A percentile compares a stretch with the other conserved stretches of the same genome.
phyloP scores from a whole-genome alignment of 2,329 filamentous ascomycete genomes.

The Metarhizium rileyi region DNA sequence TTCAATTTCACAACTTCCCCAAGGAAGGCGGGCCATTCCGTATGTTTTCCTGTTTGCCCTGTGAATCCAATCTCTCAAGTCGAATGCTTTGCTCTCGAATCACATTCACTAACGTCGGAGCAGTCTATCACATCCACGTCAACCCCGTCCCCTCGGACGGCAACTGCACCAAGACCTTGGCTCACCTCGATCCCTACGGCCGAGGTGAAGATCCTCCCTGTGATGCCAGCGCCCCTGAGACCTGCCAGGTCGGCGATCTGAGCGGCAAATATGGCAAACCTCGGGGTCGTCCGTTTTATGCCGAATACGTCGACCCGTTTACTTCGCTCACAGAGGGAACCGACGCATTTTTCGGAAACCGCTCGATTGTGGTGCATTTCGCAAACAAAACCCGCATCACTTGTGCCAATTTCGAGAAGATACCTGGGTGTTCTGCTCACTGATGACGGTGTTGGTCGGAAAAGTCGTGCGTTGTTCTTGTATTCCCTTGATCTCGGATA shows the following conservation, averaged over 20 bases:
- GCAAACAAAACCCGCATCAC: slow-evolving; percentile 53
- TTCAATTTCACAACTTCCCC: slow-evolving; percentile 50
- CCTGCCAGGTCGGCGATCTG: slow-evolving; percentile 69
- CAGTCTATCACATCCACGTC: slow-evolving; percentile 66
- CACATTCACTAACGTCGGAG: neutral
- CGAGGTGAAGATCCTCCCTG: slow-evolving; percentile 55
- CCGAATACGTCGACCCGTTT: slow-evolving; percentile 46
- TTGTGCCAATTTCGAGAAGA: slow-evolving; percentile 49
- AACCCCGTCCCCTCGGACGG: slow-evolving; percentile 52
- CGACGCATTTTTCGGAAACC: slow-evolving; percentile 53
- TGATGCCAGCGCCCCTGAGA: slow-evolving; percentile 43
- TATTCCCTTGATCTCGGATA: neutral
- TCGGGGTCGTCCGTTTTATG: slow-evolving; percentile 36
- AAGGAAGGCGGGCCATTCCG: slow-evolving; percentile 48
- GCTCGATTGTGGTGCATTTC: slow-evolving; percentile 55
- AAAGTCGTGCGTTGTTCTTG: no score
- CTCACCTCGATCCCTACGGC: slow-evolving; percentile 61
- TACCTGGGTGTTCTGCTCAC: slow-evolving; percentile 5
- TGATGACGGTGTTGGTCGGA: neutral
- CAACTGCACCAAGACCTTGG: slow-evolving; percentile 60
- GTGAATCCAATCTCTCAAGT: no score
- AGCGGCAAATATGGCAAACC: slow-evolving; percentile 64
- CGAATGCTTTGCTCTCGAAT: no score
- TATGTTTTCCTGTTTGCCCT: slow-evolving; percentile 33
- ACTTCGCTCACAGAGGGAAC: slow-evolving; percentile 41